These are phyloP conservation scores for Lepidium sativum DNA, from an alignment of 345 rosid genomes.

Conservation along the genomic window DNA sequence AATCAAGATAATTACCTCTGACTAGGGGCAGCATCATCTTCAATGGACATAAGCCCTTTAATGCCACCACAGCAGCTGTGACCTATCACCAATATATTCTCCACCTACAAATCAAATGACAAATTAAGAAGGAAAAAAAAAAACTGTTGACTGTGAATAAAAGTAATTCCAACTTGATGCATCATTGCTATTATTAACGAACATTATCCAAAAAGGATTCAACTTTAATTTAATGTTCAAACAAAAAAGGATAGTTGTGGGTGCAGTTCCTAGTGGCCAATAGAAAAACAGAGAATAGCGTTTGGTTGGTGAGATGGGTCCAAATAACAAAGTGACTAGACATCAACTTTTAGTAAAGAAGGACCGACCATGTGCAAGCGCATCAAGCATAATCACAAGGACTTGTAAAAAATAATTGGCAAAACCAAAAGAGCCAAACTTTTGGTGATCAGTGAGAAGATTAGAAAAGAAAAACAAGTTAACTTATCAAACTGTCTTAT, in stretches of 20 bases:
- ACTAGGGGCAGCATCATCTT: constrained; percentile 37
- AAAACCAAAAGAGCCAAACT: background rate
- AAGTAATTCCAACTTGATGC: constrained; percentile 1
- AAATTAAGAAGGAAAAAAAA: background rate
- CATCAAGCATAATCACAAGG: background rate
- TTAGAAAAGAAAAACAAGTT: background rate
- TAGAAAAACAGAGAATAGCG: background rate
- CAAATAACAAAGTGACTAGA: constrained; percentile 13
- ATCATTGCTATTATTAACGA: background rate
- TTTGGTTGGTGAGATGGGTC: constrained; percentile 12
- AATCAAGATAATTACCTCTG: constrained; percentile 3
- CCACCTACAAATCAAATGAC: constrained; percentile 37
- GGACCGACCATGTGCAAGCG: constrained; percentile 16
- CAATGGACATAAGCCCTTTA: constrained; percentile 88
- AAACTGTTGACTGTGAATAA: background rate
- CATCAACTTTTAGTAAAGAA: constrained; percentile 5
- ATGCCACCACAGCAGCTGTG: constrained; percentile 96
- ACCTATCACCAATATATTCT: constrained; percentile 77
- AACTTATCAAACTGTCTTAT: background rate
- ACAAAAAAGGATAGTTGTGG: background rate
- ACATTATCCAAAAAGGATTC: constrained; percentile 9
- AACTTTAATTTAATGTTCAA: background rate
- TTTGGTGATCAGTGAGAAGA: background rate
- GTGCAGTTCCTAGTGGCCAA: constrained; percentile 7
- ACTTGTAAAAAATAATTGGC: background rate